Evolutionary conservation across 805 yeast genomes (phyloP).

Genomic region (Starmerella geochares): DNA sequence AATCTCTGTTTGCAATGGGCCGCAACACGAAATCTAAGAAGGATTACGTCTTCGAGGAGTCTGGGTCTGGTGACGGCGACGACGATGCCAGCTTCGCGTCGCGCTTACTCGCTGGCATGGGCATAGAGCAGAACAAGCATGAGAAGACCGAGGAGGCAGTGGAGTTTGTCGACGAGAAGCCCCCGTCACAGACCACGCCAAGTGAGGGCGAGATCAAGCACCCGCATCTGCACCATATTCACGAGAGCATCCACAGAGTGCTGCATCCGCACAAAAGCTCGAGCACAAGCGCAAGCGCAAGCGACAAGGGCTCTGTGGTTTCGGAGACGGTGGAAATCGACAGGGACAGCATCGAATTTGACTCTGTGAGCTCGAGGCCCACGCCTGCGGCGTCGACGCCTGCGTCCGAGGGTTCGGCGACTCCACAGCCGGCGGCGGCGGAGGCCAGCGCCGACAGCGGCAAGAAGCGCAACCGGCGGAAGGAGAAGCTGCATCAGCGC

Average conservation of each 20-base stretch:
- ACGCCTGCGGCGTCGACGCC: background rate
- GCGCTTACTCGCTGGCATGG: slow-evolving; percentile 6
- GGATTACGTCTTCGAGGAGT: slow-evolving; percentile 5
- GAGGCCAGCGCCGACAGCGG: background rate
- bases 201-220: slow-evolving; percentile 11
- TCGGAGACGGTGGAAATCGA: slow-evolving; percentile 1
- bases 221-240: slow-evolving; percentile 16
- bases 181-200: background rate
- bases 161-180: slow-evolving; percentile 1
- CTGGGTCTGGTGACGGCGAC: slow-evolving; percentile 4
- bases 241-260: slow-evolving; percentile 7
- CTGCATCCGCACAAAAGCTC: slow-evolving; percentile 6
- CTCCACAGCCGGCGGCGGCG: background rate
- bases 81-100: slow-evolving; percentile 9
- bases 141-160: background rate
- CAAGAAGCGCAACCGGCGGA: slow-evolving; percentile 58
- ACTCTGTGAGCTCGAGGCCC: background rate
- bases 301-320: background rate
- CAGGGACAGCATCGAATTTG: background rate
- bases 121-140: slow-evolving; percentile 1
- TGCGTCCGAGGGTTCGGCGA: background rate
- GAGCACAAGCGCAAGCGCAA: background rate
- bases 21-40: slow-evolving; percentile 6
- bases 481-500: slow-evolving; percentile 68
- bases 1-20: slow-evolving; percentile 2